phyloP scores from a whole-genome alignment of 2,329 filamentous ascomycete species.

The Fulvia fulva region DNA sequence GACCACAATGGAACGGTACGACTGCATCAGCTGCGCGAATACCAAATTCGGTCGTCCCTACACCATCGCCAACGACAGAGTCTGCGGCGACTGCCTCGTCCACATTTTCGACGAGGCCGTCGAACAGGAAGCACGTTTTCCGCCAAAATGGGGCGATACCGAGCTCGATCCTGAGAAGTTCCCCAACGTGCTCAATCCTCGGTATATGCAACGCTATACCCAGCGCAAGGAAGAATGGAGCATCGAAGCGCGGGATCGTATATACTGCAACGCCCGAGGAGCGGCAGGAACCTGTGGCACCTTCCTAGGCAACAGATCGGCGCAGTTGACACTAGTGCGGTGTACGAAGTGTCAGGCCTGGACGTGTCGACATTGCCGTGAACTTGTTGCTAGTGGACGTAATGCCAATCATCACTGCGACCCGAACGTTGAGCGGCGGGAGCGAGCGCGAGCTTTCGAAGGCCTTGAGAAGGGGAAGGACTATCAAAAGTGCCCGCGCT shows the following conservation, averaged over 20 bases:
- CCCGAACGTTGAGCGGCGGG: neutral
- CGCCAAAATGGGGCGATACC: slow-evolving; percentile 14
- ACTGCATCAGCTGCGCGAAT: too few species aligned
- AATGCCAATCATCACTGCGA: neutral
- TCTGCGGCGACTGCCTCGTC: slow-evolving; percentile 14
- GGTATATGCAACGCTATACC: slow-evolving; percentile 11
- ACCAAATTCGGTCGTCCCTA: neutral
- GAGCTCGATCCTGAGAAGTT: slow-evolving; percentile 14
- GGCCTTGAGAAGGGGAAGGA: neutral
- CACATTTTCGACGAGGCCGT: slow-evolving; percentile 18
- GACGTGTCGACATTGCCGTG: neutral
- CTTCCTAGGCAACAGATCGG: slow-evolving; percentile 7
- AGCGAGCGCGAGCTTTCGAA: neutral
- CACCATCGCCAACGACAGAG: neutral
- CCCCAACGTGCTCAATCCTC: slow-evolving; percentile 9
- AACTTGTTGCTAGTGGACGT: neutral
- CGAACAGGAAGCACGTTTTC: slow-evolving; percentile 11
- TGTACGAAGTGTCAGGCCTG: slow-evolving; percentile 2
- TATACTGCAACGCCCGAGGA: slow-evolving; percentile 15
- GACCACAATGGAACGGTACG: too few species aligned
- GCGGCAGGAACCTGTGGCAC: neutral
- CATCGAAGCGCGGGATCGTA: slow-evolving; percentile 8
- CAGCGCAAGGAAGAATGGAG: slow-evolving; percentile 9
- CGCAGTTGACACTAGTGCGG: neutral
- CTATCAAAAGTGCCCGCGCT: neutral